Base-by-base conservation (phyloP, 108 stramenopile species). In the Stephanodiscus minutulus region DNA sequence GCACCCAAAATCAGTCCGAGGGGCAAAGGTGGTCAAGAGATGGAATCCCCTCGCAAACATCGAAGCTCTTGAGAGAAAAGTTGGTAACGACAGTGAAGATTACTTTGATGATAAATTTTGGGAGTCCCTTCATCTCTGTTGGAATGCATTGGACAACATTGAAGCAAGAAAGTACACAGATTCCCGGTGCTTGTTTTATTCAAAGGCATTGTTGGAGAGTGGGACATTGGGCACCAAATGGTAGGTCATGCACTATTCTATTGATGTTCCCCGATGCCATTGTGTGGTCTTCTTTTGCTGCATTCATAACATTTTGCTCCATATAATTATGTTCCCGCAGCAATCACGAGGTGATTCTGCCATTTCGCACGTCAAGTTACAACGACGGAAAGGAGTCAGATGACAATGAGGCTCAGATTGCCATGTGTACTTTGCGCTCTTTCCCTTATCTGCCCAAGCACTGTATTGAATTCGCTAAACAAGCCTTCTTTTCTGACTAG, bases 81-180 rank as follows among this genome's bases (percentile, higher is more conserved):
- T 91, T 20, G 91, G 87, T 2, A 66, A 79, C 22, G 78, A 86
- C 21, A 90, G 90, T 13, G 95, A 96, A 73, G 82, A 91, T 61
- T 63, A 83, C 66, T 96, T 94, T 62, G 64, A 86, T 46, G 93
- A 94, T 66, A 63, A 70, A 18, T 96, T 96, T 76, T 96, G 95
- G 95, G 82, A 87, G 55, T 81, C 82, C 11, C 75, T 93, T 49
- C 74, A 84, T 66, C 75, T 92, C 22, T 91, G 94, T 65, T 89
- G 87, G 73, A 94, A 94, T 79, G 95, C 95, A 15, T 76, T 96
- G 55, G 95, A 96, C 76, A 96, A 93, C 76, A 86, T 96, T 56
- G 86, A 94, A 86, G 92, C 88, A 24, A 72, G 92, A 39, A 59
- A 79, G 29, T 92, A 90, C 56, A 89, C 91, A 18, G 90, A 91